Percentiles rank a stretch among this genome's conserved stretches.
Conservation (phyloP, 164 flowering plant genomes). For the Vitis vinifera region ASM3070453v1 NC_081811.1:31135501-31136000, state of each 20-base stretch:
- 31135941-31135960: slow-evolving; percentile 29
- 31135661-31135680: slow-evolving; percentile 30
- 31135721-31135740: slow-evolving; percentile 29
- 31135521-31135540: too few relatives aligned
- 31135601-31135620: slow-evolving; percentile 35
- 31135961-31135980: slow-evolving; percentile 28
- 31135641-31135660: slow-evolving; percentile 32
- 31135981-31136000: slow-evolving; percentile 53
- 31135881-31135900: slow-evolving; percentile 35
- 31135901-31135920: slow-evolving; percentile 36
- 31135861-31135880: too few relatives aligned
- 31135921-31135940: slow-evolving; percentile 28
- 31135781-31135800: slow-evolving; percentile 39
- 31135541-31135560: slow-evolving; percentile 28
- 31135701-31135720: slow-evolving; percentile 40
- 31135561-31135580: slow-evolving; percentile 33
- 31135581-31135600: slow-evolving; percentile 31
- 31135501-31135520: too few relatives aligned
- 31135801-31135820: slow-evolving; percentile 25
- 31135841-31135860: too few relatives aligned
- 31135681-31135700: slow-evolving; percentile 34
- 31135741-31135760: slow-evolving; percentile 59
- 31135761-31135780: slow-evolving; percentile 45
- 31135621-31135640: slow-evolving; percentile 27
- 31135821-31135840: too few relatives aligned